Evolutionary conservation across 2,329 filamentous ascomycete species (phyloP), one percentile per base, ranked within the genome.

Genomic region (Exophiala spinifera): DNA sequence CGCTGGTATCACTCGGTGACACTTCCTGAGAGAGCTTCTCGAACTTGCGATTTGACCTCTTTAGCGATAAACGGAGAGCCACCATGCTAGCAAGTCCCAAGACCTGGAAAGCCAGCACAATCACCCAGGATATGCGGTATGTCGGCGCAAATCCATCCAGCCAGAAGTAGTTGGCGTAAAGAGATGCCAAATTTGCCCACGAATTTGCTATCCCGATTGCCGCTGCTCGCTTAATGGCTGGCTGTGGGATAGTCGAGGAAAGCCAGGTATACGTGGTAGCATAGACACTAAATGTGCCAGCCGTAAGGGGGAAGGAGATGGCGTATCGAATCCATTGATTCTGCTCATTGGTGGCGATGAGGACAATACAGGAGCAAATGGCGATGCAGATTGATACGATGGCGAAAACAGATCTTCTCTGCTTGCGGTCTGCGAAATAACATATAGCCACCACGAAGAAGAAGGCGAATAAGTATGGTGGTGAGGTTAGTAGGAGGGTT

Each of bases 371-470:
- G 0, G 86, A 88, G 0, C 63, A 51, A 47, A 65, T 63, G 2
- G 65, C 61, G 39, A 62, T 58, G 8, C 55, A 21, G 37, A 46
- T 31, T 11, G 28, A 51, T 19, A 40, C 21, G 1, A 73, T 71
- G 3, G 88, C 74, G 13, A 82, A 80, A 36, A 88, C 72, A 51
- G 75, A 78, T 6, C 86, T 79, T 69, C 89, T 86, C 61, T 65
- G 21, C 19, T 33, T 49, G 8, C 28, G 46, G 17, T 49, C 46
- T 15, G 31, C 39, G 7, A 13, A 10, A 14, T 17, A 49, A n/a
- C 31, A 20, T 31, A 31, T 31, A 3, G 7, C 28, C 3, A 49
- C 31, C 15, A 13, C 11, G 19, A 49, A 49, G 14, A 34, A 49
- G 25, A 33, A 20, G 4, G 28, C 46, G 14, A 49, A 14, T 4